Evolutionary conservation across 1,139 yeast species (phyloP), one percentile per base, ranked within the genome.

Genomic region (Kluyveromyces sp.): DNA sequence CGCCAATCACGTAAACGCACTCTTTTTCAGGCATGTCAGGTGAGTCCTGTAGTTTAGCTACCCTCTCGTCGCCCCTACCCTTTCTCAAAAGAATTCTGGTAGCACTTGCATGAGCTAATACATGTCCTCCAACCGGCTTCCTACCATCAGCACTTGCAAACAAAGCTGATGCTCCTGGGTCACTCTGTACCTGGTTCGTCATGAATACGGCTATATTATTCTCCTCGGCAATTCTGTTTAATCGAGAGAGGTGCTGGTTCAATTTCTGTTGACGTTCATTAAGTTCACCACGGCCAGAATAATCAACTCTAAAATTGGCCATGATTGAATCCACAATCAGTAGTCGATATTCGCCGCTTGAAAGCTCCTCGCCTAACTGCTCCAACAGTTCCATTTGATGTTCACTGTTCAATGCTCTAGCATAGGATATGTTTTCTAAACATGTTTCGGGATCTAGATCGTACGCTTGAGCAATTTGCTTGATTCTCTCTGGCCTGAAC

Each of bases 121-220:
- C 77, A 58, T 78, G 83, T 0, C 83, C 83, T 22, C 83, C 83
- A 46, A 78, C 74, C 1, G 83, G 83, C 55, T 78, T 78, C 48
- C 82, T 67, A 8, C 83, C 81, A 60, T 78, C 83, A 15, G 79
- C 80, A 30, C 79, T 67, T 0, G 83, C 83, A 64, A 78, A 78
- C 44, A 78, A 60, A 2, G 81, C 76, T 43, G 80, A 75, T 0
- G 83, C 83, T 37, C 83, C 83, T 1, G 83, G 83, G 52, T 78
- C 83, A n/a, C 80, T 74, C 56, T 78, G 83, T 9, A 77, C 82
- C 55, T 78, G 83, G 47, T 77, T 77, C 1, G 83, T 77, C 63
- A 77, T 63, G 49, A 78, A 76, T 1, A 77, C 76, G 0, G 83
- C 81, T 33, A 75, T 63, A 48, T 78, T 77, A 55, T 73, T 77